Evolutionary conservation across 2,329 filamentous ascomycete species (phyloP), one percentile per base, ranked within the genome.

Genomic region (Scytalidium sp.): DNA sequence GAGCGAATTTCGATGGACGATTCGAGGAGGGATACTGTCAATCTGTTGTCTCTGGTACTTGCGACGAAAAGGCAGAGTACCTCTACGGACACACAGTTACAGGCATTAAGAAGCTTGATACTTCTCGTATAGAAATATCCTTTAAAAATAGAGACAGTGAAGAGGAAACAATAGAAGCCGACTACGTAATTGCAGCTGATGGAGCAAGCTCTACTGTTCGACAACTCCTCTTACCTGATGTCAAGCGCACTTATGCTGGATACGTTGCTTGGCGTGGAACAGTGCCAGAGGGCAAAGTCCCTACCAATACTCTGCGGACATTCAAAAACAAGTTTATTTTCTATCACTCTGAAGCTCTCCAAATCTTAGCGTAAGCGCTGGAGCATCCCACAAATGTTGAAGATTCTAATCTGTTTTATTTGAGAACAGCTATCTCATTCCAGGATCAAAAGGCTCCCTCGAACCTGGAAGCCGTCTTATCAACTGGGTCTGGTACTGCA

Each of bases 401-500:
- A 22, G 3, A 20, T 5, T 19, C 11, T 21, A 23, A 19, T 10
- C 25, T 47, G 10, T 17, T 20, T 50, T 43, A 23, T 19, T 45
- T n/a, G 49, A 21, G 7, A 20, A 25, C 43, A 60, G 57, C 40
- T 75, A 75, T 53, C 60, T 73, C 19, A 73, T 75, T 39, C 72
- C 72, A 0, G 69, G 70, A 0, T 49, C 58, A 19, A 57, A 67
- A 47, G 73, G 73, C 2, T 65, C 63, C 2, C 56, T 73, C 4
- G 61, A 68, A 43, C 66, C 61, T 0, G 72, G 71, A 3, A 50
- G 67, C 19, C 65, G 72, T 0, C 67, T 71, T 13, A 64, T 74
- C 46, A 76, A 74, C 54, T 75, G 69, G 58, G 72, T 75, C 15
- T 76, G 70, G 62, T 75, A 75, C 55, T 64, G 64, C 50, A 72